A percentile compares a stretch with the other conserved stretches of the same genome.
Evolutionary conservation across 164 flowering plant species (phyloP).

Genomic region (Magnolia officinalis): DNA sequence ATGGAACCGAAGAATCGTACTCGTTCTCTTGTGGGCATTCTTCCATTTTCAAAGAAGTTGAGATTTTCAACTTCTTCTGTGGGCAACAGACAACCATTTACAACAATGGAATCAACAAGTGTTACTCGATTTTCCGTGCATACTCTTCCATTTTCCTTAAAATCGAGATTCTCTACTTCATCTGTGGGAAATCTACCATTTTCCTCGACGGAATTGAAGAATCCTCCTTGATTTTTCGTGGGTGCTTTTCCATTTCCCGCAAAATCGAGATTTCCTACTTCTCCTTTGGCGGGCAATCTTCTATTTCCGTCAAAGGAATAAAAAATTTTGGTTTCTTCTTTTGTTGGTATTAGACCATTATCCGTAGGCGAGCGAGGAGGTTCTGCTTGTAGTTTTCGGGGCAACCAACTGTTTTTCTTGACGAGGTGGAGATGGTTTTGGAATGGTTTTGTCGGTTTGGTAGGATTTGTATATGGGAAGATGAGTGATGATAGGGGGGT

Average conservation of each 20-base stretch:
- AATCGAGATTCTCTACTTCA: background rate
- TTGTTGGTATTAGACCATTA: constrained; percentile 4
- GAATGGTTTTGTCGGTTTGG: background rate
- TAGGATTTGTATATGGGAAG: constrained; percentile 9
- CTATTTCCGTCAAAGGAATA: background rate
- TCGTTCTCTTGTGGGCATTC: background rate
- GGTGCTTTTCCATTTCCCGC: constrained; percentile 9
- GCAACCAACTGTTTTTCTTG: background rate
- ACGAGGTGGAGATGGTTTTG: background rate
- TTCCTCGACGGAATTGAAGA: background rate
- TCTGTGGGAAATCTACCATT: background rate
- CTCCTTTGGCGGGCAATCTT: constrained; percentile 9
- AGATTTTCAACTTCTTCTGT: background rate
- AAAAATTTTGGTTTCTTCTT: background rate
- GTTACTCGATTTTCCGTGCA: background rate
- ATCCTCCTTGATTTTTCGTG: background rate
- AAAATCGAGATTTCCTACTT: background rate
- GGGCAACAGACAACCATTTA: background rate
- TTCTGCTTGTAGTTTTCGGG: background rate
- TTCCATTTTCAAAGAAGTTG: background rate
- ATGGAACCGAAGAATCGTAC: background rate
- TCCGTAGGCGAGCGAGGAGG: background rate
- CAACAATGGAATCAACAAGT: background rate
- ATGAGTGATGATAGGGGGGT: constrained; percentile 10
- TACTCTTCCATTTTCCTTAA: background rate